phyloP scores from a whole-genome alignment of 1,139 yeast genomes.

The Magnusiomyces fungicola region DNA sequence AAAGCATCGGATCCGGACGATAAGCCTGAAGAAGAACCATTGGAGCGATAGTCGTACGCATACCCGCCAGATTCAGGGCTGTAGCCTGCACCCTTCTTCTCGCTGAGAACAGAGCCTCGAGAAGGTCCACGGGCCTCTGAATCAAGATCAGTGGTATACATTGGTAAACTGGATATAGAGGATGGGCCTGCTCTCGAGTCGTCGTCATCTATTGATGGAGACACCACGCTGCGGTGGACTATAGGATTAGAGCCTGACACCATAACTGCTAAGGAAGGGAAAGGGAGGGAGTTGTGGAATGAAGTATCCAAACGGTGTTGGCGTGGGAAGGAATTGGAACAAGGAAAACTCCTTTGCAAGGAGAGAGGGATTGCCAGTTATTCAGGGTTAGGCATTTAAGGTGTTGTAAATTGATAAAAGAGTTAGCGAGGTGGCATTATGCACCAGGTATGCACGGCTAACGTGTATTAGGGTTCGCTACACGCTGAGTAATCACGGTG shows the following conservation, averaged over 20 bases:
- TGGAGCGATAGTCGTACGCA: not conserved
- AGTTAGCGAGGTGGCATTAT: no score
- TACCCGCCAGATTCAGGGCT: not conserved
- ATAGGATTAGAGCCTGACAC: not conserved
- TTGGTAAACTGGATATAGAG: conserved; percentile 1
- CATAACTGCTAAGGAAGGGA: not conserved
- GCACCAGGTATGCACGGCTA: no score
- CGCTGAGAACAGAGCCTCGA: not conserved
- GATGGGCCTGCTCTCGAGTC: not conserved
- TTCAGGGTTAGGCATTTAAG: no score
- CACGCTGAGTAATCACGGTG: no score
- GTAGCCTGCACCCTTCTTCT: not conserved
- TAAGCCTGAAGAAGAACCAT: no score
- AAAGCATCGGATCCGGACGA: not conserved
- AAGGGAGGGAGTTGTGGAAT: not conserved
- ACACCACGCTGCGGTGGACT: not conserved
- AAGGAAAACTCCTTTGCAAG: no score
- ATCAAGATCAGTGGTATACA: conserved; percentile 5
- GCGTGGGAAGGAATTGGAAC: no score
- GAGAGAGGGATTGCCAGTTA: no score
- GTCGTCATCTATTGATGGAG: not conserved
- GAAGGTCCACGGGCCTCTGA: not conserved
- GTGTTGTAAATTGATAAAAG: no score
- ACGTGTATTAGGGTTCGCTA: no score
- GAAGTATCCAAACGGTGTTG: no score